phyloP scores from a whole-genome alignment of 306 rosid genomes.

The Mucuna pruriens region DNA sequence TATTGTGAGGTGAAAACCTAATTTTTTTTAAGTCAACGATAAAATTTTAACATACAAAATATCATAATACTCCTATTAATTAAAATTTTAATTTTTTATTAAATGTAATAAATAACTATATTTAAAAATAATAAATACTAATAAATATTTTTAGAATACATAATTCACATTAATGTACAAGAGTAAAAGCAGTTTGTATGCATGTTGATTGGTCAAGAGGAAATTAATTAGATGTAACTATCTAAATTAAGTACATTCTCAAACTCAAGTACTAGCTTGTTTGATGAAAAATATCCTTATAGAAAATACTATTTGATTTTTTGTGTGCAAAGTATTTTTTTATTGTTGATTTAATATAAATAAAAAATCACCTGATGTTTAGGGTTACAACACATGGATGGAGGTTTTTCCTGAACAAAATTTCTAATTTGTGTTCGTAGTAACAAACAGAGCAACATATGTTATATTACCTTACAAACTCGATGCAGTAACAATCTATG shows the following conservation, averaged over 20 bases:
- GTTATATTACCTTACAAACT: conserved; percentile 81
- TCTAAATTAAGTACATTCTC: conserved; percentile 1
- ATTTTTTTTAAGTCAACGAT: too few species aligned
- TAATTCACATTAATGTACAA: too few species aligned
- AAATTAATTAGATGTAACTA: background rate
- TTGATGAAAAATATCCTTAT: background rate
- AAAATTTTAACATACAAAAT: too few species aligned
- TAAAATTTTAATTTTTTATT: too few species aligned
- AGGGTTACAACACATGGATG: background rate
- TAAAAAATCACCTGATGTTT: background rate
- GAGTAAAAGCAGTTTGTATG: background rate
- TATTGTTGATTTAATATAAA: background rate
- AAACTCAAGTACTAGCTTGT: background rate
- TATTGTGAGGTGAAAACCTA: too few species aligned
- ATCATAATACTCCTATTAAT: too few species aligned
- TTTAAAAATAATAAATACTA: too few species aligned
- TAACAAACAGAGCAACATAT: background rate
- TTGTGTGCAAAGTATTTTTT: background rate
- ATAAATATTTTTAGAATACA: too few species aligned
- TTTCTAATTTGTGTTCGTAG: background rate
- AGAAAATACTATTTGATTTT: background rate
- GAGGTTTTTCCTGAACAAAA: background rate
- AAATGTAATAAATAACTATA: too few species aligned
- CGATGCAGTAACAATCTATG: conserved; percentile 90
- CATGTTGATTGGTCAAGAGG: background rate